Evolutionary conservation across 2,329 filamentous ascomycete genomes (phyloP).

Genomic region (Fusarium subtropicale): DNA sequence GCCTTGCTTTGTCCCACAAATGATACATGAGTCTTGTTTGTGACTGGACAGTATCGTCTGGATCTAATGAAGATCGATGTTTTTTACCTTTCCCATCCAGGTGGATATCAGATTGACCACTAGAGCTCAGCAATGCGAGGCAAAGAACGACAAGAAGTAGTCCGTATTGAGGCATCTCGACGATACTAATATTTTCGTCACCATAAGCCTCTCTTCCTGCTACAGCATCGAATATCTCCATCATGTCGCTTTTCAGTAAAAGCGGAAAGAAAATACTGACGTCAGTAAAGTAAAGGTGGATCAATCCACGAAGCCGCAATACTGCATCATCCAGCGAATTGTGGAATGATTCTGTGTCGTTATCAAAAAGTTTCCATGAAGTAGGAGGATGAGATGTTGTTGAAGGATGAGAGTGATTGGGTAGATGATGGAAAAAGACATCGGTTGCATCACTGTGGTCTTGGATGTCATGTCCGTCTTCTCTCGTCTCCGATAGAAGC

Average conservation of each 20-base stretch:
- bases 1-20: conserved; percentile 43
- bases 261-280: conserved; percentile 47
- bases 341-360: background rate
- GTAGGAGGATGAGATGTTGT: background rate
- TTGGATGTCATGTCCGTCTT: background rate
- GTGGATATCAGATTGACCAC: background rate
- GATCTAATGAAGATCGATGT: background rate
- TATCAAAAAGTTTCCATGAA: conserved; percentile 21
- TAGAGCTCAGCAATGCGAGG: background rate
- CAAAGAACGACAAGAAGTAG: conserved; percentile 22
- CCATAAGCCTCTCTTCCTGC: background rate
- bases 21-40: background rate
- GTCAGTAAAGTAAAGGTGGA: conserved; percentile 40
- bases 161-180: conserved; percentile 5
- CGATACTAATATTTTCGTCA: accelerated
- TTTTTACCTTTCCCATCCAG: background rate
- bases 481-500: background rate
- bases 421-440: conserved; percentile 21
- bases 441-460: conserved; percentile 13
- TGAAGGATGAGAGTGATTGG: background rate
- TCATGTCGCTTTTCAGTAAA: background rate
- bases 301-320: background rate
- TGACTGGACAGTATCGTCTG: background rate
- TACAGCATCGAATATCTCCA: background rate
- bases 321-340: accelerated